Evolutionary conservation across 2,329 filamentous ascomycete genomes (phyloP).

Genomic region (Aspergillus caelatus): DNA sequence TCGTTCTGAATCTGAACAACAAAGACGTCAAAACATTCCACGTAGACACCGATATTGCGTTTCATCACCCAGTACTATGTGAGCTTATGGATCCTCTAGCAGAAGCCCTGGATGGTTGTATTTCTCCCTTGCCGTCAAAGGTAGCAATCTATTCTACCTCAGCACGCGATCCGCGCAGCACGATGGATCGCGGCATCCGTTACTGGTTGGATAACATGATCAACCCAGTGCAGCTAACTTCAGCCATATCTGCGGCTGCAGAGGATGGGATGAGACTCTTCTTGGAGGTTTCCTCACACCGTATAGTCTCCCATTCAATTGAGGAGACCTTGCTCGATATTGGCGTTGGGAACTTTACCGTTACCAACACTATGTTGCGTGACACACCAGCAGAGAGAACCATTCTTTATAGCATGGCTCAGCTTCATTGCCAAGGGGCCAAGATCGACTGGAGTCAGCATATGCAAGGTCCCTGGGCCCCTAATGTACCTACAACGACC

Average conservation of each 20-base stretch:
- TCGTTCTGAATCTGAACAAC: constrained; percentile 9
- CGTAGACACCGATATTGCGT: constrained; percentile 47
- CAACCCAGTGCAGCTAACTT: constrained; percentile 37
- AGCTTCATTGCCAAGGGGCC: constrained; percentile 35
- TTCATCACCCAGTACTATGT: constrained; percentile 44
- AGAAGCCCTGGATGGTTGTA: constrained; percentile 11
- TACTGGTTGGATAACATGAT: constrained; percentile 46
- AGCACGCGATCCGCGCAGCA: constrained; percentile 21
- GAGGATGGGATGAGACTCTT: constrained; percentile 45
- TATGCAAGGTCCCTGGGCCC: constrained; percentile 28
- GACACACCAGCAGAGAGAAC: constrained; percentile 28
- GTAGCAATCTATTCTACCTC: constrained; percentile 19
- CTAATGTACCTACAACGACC: constrained; percentile 26
- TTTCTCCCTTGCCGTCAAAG: constrained; percentile 26
- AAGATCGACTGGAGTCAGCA: constrained; percentile 30
- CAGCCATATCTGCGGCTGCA: constrained; percentile 38
- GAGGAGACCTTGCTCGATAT: constrained; percentile 41
- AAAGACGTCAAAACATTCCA: constrained; percentile 33
- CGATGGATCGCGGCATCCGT: constrained; percentile 6
- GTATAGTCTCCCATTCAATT: constrained; percentile 47
- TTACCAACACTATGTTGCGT: constrained; percentile 37
- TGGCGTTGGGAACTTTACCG: constrained; percentile 34
- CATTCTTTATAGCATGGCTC: constrained; percentile 31
- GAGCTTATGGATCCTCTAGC: constrained; percentile 33
- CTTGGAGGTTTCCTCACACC: constrained; percentile 47